Conservation (phyloP, 805 yeast genomes). For the Cyberlindnera subsufficiens region DNA sequence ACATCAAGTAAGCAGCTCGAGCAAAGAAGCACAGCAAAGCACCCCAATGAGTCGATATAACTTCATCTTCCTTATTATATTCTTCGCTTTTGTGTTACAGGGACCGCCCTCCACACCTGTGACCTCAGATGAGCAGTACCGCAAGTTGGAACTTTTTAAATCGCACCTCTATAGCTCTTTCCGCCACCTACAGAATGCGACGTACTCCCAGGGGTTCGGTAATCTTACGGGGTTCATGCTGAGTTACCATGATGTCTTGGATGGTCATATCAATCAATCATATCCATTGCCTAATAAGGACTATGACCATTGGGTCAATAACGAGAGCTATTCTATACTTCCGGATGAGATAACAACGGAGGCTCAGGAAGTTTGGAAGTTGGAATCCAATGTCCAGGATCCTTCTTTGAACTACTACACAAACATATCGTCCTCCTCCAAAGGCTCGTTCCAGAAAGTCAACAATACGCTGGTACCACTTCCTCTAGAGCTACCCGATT, state of each 20-base stretch:
- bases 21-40: not conserved
- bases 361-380: slow-evolving; percentile 51
- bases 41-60: slow-evolving; percentile 18
- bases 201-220: slow-evolving; percentile 52
- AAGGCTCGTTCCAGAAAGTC: slow-evolving; percentile 34
- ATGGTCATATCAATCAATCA: slow-evolving; percentile 38
- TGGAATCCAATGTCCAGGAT: slow-evolving; percentile 18
- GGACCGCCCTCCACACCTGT: slow-evolving; percentile 30
- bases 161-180: slow-evolving; percentile 29
- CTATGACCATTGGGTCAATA: slow-evolving; percentile 40
- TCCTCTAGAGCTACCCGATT: slow-evolving; percentile 19
- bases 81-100: slow-evolving; percentile 33
- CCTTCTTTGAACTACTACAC: slow-evolving; percentile 24
- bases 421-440: slow-evolving; percentile 43
- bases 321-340: slow-evolving; percentile 48
- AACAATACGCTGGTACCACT: slow-evolving; percentile 12
- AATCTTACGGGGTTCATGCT: slow-evolving; percentile 68
- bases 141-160: slow-evolving; percentile 33
- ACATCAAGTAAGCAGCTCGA: not conserved
- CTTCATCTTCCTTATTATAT: slow-evolving; percentile 21
- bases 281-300: slow-evolving; percentile 52
- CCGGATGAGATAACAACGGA: slow-evolving; percentile 49
- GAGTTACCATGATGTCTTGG: slow-evolving; percentile 53
- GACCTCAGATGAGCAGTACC: slow-evolving; percentile 27
- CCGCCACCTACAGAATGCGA: slow-evolving; percentile 32